Evolutionary conservation across 2,329 filamentous ascomycete genomes (phyloP), one percentile per base, ranked within the genome.

Genomic region (Ascochyta koolunga): DNA sequence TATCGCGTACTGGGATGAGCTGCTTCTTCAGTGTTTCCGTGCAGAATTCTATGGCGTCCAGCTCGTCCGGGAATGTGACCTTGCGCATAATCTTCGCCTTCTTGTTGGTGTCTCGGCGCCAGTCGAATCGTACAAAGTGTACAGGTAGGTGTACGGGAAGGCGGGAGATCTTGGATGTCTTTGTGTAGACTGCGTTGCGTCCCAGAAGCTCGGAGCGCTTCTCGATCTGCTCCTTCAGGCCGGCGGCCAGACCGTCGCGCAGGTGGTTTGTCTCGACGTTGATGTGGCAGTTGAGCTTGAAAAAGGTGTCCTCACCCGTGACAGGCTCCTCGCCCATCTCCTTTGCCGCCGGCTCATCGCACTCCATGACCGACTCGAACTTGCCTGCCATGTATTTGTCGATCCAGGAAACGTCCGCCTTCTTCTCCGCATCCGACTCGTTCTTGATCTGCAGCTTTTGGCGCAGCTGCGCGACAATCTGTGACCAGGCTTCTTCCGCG

Each of bases 61-160:
- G 81, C 76, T 99, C 95, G 44, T 90, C 87, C 6, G 93, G 93
- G 73, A 99, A 99, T 0, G 91, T 93, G 52, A 99, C 95, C 78
- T 98, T 99, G 73, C 93, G 90, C 90, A 99, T 93, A 67, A 99
- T 99, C 83, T 99, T 99, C 63, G 93, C 93, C 82, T 99, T 99
- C 81, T 98, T 98, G 76, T 96, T 89, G 3, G 91, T 92, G 64
- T 96, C 91, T 40, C 89, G 87, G 72, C 96, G 93, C 95, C 95
- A 99, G 80, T 93, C 97, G 79, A 99, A 99, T 61, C 95, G 91
- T 51, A 99, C 90, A 74, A 99, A 96, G 76, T 99, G 95, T 4
- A 99, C 91, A 0, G 95, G 95, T 38, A 99, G 83, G 73, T 99
- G 97, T 76, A 96, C 96, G 16, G 95, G 95, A 42, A 97, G 81